Conservation (phyloP, 306 rosid genomes). For the Fagus crenata region DNA sequence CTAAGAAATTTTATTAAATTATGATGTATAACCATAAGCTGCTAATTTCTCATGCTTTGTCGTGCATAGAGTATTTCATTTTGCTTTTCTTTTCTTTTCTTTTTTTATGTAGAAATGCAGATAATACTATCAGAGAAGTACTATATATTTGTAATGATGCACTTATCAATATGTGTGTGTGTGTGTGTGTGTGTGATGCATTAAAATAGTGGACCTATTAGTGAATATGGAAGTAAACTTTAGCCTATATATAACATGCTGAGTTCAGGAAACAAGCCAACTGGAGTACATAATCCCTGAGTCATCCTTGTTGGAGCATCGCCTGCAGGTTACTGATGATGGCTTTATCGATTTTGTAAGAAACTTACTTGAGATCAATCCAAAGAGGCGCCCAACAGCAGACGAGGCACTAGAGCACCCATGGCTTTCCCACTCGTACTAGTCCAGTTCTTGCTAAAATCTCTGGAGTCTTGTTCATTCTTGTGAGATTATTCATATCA, state of each 20-base stretch:
- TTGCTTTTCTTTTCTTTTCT: background rate
- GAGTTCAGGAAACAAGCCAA: constrained; percentile 71
- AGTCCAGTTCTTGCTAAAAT: constrained; percentile 32
- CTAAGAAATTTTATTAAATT: background rate
- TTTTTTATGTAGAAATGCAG: background rate
- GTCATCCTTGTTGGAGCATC: constrained; percentile 73
- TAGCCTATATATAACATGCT: constrained; percentile 12
- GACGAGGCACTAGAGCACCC: constrained; percentile 83
- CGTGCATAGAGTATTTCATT: background rate
- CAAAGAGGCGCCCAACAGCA: constrained; percentile 73
- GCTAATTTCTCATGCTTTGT: background rate
- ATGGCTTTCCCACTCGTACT: constrained; percentile 75
- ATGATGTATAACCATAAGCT: background rate
- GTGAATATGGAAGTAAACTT: constrained; percentile 9
- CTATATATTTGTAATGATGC: background rate
- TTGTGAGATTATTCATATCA: constrained; percentile 23
- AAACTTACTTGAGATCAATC: constrained; percentile 69
- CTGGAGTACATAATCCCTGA: constrained; percentile 85
- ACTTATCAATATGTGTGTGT: too few relatives aligned
- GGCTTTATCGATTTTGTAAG: constrained; percentile 66
- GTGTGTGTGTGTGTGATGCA: background rate
- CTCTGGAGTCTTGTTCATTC: constrained; percentile 12
- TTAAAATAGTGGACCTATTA: background rate
- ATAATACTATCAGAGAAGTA: background rate
- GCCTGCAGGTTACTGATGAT: constrained; percentile 53